These are phyloP conservation scores for Elaeis oleifera DNA, from an alignment of 202 grass and related monocot species.

Conservation along the genomic window DNA sequence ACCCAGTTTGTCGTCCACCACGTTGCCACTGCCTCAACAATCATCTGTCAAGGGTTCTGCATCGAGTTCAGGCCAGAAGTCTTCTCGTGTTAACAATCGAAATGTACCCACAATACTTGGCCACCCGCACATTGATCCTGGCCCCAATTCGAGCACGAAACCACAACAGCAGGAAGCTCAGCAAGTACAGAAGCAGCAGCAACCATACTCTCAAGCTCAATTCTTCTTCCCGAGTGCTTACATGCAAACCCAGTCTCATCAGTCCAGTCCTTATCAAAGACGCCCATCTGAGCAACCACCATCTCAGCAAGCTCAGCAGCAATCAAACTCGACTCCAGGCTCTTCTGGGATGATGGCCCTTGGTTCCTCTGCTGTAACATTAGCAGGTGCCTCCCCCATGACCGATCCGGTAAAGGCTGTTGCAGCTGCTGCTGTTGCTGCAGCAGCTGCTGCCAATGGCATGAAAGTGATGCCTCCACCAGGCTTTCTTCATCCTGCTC, in stretches of 20 bases:
- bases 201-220: constrained; percentile 35
- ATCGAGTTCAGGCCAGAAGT: constrained; percentile 50
- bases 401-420: constrained; percentile 35
- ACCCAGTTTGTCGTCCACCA: constrained; percentile 26
- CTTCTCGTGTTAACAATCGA: constrained; percentile 32
- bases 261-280: constrained; percentile 47
- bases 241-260: constrained; percentile 26
- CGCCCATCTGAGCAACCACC: constrained; percentile 35
- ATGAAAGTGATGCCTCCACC: constrained; percentile 32
- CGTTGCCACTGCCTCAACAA: constrained; percentile 45
- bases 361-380: constrained; percentile 18
- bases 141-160: constrained; percentile 41
- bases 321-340: constrained; percentile 26
- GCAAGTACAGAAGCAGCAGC: constrained; percentile 34
- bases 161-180: constrained; percentile 47
- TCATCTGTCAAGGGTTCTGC: constrained; percentile 52
- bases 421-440: constrained; percentile 5
- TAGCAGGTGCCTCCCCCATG: constrained; percentile 11
- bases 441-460: constrained; percentile 25
- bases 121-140: constrained; percentile 38
- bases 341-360: constrained; percentile 28
- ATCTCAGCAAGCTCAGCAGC: constrained; percentile 41
- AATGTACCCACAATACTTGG: constrained; percentile 71
- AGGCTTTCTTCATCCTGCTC: constrained; percentile 31
- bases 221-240: constrained; percentile 51